Percentiles rank a stretch among this genome's conserved stretches.
These are phyloP conservation scores for Brasilioporus rufonigricans DNA, from an alignment of 768 basidiomycete genomes.

Conservation along the genomic window DNA sequence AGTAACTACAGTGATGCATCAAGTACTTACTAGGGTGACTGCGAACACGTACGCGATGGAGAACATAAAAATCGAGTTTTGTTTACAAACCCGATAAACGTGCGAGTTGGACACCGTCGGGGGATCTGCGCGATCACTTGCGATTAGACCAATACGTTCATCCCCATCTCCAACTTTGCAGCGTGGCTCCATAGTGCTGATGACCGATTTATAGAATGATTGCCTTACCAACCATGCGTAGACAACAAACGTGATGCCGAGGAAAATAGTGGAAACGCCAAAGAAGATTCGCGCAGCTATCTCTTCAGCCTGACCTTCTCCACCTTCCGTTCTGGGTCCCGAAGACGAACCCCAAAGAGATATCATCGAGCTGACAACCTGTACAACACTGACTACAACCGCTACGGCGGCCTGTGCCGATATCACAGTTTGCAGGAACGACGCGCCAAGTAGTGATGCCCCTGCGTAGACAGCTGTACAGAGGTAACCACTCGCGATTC, in stretches of 20 bases:
- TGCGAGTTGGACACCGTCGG: slow-evolving; percentile 39
- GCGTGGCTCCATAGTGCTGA: slow-evolving; percentile 44
- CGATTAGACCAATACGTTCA: slow-evolving; percentile 36
- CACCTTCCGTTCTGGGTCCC: slow-evolving; percentile 2
- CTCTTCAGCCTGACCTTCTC: slow-evolving; percentile 55
- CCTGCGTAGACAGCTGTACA: slow-evolving; percentile 76
- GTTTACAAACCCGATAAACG: slow-evolving; percentile 53
- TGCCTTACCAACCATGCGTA: slow-evolving; percentile 57
- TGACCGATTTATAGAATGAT: slow-evolving; percentile 56
- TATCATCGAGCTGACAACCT: slow-evolving; percentile 61
- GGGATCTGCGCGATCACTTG: slow-evolving; percentile 24
- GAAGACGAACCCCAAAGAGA: slow-evolving; percentile 50
- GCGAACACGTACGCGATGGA: slow-evolving; percentile 75
- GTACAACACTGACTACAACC: slow-evolving; percentile 75
- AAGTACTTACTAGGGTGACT: slow-evolving; percentile 68
- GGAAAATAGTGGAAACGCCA: slow-evolving; percentile 63
- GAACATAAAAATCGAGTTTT: slow-evolving; percentile 68
- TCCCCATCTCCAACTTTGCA: slow-evolving; percentile 23
- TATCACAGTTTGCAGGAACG: slow-evolving; percentile 71
- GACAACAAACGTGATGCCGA: slow-evolving; percentile 50
- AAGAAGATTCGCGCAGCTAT: slow-evolving; percentile 76
- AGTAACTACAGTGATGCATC: neutral
- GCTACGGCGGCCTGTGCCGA: slow-evolving; percentile 86
- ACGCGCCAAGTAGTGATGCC: slow-evolving; percentile 76
- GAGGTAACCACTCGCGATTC: slow-evolving; percentile 67